Percentiles rank a stretch among this genome's conserved stretches.
phyloP scores from a whole-genome alignment of 202 grass and related monocot genomes.

The Elaeis oleifera region DNA sequence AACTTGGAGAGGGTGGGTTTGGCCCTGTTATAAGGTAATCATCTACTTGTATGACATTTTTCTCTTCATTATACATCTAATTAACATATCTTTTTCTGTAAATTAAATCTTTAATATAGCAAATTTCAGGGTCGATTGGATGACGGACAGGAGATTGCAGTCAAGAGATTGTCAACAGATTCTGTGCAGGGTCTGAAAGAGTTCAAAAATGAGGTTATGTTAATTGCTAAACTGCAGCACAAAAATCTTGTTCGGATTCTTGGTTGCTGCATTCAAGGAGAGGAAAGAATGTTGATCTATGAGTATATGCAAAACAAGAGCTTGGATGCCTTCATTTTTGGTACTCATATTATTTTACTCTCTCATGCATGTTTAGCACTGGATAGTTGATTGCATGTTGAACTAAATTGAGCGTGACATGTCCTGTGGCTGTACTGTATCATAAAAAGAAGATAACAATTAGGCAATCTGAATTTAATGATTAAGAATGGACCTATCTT shows the following conservation, averaged over 20 bases:
- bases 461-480: no score
- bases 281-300: conserved; percentile 67
- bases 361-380: no score
- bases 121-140: conserved; percentile 46
- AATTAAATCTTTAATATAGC: neutral
- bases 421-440: no score
- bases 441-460: no score
- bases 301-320: conserved; percentile 83
- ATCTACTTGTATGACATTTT: no score
- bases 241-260: conserved; percentile 69
- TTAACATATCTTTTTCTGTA: no score
- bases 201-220: conserved; percentile 85
- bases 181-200: conserved; percentile 65
- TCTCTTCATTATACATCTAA: no score
- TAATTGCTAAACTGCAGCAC: conserved; percentile 83
- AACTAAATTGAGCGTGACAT: no score
- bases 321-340: conserved; percentile 73
- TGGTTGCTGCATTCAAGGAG: conserved; percentile 67
- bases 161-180: conserved; percentile 63
- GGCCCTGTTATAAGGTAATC: conserved; percentile 48
- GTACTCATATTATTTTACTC: conserved; percentile 12
- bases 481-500: no score
- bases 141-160: conserved; percentile 56
- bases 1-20: conserved; percentile 70
- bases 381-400: no score